Conservation (phyloP, 2,329 filamentous ascomycete species). For the Parastagonospora nodorum region DNA sequence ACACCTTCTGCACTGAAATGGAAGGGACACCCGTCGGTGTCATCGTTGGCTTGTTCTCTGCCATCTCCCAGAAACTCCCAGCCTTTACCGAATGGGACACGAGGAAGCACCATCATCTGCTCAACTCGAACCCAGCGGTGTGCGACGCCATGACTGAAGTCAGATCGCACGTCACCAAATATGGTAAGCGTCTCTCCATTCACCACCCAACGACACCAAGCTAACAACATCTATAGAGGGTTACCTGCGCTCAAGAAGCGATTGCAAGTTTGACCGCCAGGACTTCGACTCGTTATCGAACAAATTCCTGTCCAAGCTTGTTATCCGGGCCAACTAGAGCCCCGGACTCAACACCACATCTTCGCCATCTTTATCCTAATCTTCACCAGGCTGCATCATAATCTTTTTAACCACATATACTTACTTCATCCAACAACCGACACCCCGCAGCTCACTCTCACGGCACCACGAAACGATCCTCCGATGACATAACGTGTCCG, state of each 20-base stretch:
- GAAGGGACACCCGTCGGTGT: constrained; percentile 94
- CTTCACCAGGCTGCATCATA: constrained; percentile 22
- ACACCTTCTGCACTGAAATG: constrained; percentile 97
- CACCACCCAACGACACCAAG: constrained; percentile 10
- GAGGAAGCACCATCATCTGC: constrained; percentile 83
- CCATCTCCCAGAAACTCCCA: constrained; percentile 95
- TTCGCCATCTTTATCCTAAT: constrained; percentile 17
- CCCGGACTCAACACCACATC: constrained; percentile 2
- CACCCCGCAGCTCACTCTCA: constrained; percentile 31
- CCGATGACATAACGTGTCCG: constrained; percentile 36
- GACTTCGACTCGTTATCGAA: constrained; percentile 96
- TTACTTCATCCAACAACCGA: constrained; percentile 32
- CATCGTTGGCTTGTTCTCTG: constrained; percentile 94
- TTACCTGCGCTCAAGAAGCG: constrained; percentile 80
- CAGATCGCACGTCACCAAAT: constrained; percentile 86
- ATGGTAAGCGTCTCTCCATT: constrained; percentile 68
- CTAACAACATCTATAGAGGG: constrained; percentile 68
- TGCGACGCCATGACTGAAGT: constrained; percentile 98
- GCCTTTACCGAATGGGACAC: constrained; percentile 95
- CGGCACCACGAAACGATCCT: constrained; percentile 22
- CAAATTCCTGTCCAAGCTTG: constrained; percentile 95
- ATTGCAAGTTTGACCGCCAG: constrained; percentile 82
- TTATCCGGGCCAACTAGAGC: constrained; percentile 85
- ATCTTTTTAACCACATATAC: constrained; percentile 18
- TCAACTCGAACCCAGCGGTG: constrained; percentile 88